Percentiles rank a stretch among this genome's conserved stretches.
Conservation (phyloP, 352 stramenopile species). For the Phytophthora quininea region DNA sequence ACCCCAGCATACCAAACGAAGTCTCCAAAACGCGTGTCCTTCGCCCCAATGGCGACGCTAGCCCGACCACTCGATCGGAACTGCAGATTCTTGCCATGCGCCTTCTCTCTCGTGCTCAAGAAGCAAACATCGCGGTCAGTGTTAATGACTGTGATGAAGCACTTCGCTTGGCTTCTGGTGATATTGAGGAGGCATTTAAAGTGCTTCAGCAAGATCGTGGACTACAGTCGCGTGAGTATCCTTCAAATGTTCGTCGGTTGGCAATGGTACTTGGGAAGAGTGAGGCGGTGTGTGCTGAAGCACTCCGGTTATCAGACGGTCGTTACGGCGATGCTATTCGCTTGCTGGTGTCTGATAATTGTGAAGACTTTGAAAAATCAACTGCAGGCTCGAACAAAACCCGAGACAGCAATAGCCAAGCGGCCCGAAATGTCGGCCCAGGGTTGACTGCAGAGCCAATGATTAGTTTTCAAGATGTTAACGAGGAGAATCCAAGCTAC, state of each 20-base stretch:
- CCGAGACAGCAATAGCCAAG: no score
- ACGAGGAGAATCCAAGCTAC: constrained; percentile 85
- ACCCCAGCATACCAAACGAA: constrained; percentile 34
- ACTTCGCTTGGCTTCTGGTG: constrained; percentile 34
- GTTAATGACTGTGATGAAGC: constrained; percentile 51
- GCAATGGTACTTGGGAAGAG: constrained; percentile 53
- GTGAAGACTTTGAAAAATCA: constrained; percentile 37
- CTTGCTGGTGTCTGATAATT: constrained; percentile 55
- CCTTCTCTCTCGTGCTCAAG: constrained; percentile 35
- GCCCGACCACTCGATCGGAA: constrained; percentile 19
- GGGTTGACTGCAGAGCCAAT: constrained; percentile 19
- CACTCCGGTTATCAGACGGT: constrained; percentile 54
- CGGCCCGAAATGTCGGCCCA: no score
- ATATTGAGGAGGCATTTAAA: constrained; percentile 38
- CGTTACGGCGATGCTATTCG: constrained; percentile 60
- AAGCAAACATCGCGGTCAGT: constrained; percentile 34
- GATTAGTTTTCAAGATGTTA: constrained; percentile 70
- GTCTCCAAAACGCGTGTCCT: constrained; percentile 43
- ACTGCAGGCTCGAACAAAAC: not conserved
- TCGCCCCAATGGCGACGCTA: constrained; percentile 31
- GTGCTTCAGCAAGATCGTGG: constrained; percentile 19
- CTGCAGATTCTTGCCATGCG: constrained; percentile 30
- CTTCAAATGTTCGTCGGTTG: constrained; percentile 53
- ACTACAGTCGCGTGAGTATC: constrained; percentile 29
- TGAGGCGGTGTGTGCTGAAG: constrained; percentile 61